Evolutionary conservation across 1,284 basidiomycete species (phyloP).

Genomic region (Lentinus polychrous): DNA sequence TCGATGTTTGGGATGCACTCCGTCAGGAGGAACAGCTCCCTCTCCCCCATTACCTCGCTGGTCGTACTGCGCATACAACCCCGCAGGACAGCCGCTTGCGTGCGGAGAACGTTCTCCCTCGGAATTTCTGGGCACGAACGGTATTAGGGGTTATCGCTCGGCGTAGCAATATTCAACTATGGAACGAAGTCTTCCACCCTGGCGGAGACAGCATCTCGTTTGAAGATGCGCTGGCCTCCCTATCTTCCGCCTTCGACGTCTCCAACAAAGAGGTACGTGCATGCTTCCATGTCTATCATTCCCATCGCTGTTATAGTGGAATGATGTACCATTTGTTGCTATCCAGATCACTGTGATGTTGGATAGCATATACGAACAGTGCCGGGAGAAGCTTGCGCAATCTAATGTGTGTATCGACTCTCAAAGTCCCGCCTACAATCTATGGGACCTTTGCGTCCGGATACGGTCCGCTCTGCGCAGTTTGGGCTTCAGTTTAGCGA

Average conservation of each 20-base stretch:
- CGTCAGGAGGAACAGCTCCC: conserved; percentile 31
- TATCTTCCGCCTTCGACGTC: conserved; percentile 51
- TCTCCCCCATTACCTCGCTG: conserved; percentile 27
- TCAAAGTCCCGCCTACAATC: conserved; percentile 13
- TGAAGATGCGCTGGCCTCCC: conserved; percentile 39
- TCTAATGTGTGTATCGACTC: conserved; percentile 12
- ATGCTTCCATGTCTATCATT: neutral
- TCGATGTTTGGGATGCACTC: conserved; percentile 51
- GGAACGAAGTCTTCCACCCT: conserved; percentile 26
- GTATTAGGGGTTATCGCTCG: conserved; percentile 39
- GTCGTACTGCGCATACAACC: neutral
- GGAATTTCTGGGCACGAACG: conserved; percentile 47
- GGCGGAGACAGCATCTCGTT: conserved; percentile 27
- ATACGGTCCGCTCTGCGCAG: conserved; percentile 17
- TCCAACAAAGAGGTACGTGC: conserved; percentile 35
- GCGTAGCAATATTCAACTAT: conserved; percentile 34
- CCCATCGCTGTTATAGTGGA: conserved; percentile 1
- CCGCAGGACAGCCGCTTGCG: conserved; percentile 13
- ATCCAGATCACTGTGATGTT: conserved; percentile 31
- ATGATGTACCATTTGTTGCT: neutral
- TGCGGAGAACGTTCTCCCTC: conserved; percentile 32
- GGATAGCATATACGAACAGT: conserved; percentile 33
- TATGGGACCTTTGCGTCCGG: conserved; percentile 12
- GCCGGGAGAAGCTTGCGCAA: conserved; percentile 22
- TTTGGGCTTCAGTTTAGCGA: conserved; percentile 17